Evolutionary conservation across 2,329 filamentous ascomycete genomes (phyloP).

Genomic region (Fusarium goolgardi): DNA sequence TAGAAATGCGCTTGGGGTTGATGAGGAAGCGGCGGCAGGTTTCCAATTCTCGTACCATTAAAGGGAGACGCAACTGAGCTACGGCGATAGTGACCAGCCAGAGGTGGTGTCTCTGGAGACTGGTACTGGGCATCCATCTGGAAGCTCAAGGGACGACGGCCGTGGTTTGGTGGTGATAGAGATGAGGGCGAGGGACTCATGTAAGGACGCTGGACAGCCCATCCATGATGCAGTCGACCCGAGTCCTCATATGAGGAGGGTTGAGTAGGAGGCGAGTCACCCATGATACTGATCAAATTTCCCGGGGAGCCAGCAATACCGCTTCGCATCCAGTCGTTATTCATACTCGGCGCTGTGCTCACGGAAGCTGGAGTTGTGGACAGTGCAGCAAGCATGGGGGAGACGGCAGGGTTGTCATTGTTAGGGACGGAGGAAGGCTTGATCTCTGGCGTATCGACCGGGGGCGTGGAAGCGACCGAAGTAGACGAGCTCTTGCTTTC

Average conservation of each 20-base stretch:
- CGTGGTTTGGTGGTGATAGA: slow-evolving; percentile 52
- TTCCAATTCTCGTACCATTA: slow-evolving; percentile 56
- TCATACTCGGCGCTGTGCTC: slow-evolving; percentile 60
- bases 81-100: slow-evolving; percentile 54
- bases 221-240: slow-evolving; percentile 56
- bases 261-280: slow-evolving; percentile 65
- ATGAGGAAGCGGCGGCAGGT: slow-evolving; percentile 76
- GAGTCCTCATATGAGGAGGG: slow-evolving; percentile 65
- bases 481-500: slow-evolving; percentile 52
- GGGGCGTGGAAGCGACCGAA: slow-evolving; percentile 59
- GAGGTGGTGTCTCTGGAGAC: slow-evolving; percentile 55
- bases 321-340: slow-evolving; percentile 59
- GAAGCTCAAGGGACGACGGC: slow-evolving; percentile 64
- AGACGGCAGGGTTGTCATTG: slow-evolving; percentile 58
- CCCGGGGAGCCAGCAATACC: slow-evolving; percentile 64
- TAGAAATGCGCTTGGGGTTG: slow-evolving; percentile 83
- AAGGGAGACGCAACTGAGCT: slow-evolving; percentile 65
- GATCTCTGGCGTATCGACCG: slow-evolving; percentile 60
- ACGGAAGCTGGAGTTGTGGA: slow-evolving; percentile 62
- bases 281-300: slow-evolving; percentile 63
- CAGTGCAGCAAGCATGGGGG: slow-evolving; percentile 62
- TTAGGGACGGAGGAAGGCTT: slow-evolving; percentile 55
- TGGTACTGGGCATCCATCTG: slow-evolving; percentile 63
- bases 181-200: slow-evolving; percentile 60
- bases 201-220: slow-evolving; percentile 60